Conservation (phyloP, 2,329 filamentous ascomycete genomes). For the Xylaria sp. region DNA sequence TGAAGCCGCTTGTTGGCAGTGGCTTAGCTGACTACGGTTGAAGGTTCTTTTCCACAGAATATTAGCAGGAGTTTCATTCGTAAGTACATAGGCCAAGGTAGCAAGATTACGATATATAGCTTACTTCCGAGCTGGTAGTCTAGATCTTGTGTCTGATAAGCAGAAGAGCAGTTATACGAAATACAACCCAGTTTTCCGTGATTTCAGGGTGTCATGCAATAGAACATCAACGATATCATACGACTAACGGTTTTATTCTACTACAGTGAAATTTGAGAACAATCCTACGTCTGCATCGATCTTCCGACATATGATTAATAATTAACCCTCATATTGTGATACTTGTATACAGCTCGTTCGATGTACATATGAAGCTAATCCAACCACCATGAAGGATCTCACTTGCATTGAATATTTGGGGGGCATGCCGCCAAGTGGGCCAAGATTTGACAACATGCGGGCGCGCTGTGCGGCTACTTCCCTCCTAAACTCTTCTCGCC, state of each 20-base stretch:
- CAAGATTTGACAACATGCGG: not conserved
- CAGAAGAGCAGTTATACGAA: not conserved
- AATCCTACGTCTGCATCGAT: not conserved
- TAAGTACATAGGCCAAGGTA: not conserved
- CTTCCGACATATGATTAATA: not conserved
- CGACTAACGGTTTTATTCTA: not conserved
- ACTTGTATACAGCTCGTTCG: no score
- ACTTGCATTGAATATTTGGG: not conserved
- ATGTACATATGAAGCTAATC: no score
- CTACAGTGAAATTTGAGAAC: not conserved
- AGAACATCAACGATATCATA: no score
- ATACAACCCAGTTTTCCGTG: not conserved
- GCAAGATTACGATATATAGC: conserved; percentile 5
- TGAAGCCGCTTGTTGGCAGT: not conserved
- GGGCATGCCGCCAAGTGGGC: no score
- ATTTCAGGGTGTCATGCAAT: no score
- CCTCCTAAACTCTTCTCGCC: not conserved
- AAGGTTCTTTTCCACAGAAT: no score
- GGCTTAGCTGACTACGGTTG: no score
- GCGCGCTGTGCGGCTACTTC: not conserved
- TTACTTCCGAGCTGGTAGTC: not conserved
- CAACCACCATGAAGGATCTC: not conserved
- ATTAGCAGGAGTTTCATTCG: not conserved
- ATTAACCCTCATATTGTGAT: no score
- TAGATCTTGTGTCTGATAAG: no score